These are phyloP conservation scores for Lasiosphaeria miniovina DNA, from an alignment of 495 filamentous ascomycete genomes.

Conservation along the genomic window DNA sequence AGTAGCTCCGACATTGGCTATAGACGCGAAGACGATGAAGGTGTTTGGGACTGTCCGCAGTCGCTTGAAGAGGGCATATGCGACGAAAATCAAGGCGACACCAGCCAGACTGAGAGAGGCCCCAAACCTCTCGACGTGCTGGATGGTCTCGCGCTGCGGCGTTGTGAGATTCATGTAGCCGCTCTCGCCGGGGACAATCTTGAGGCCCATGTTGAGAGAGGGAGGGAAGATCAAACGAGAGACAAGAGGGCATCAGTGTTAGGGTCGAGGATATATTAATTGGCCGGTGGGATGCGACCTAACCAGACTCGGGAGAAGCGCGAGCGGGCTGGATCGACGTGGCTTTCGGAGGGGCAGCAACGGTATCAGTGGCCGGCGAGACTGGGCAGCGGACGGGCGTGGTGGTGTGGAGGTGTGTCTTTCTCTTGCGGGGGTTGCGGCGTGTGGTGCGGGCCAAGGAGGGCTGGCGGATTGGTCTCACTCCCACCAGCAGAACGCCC, in stretches of 20 bases:
- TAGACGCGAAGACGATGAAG: conserved; percentile 77
- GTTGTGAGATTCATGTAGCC: conserved; percentile 34
- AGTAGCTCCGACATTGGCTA: conserved; percentile 77
- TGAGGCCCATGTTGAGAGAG: conserved; percentile 20
- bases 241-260: conserved; percentile 11
- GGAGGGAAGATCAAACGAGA: conserved; percentile 6
- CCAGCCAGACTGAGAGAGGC: conserved; percentile 63
- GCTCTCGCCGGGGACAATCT: conserved; percentile 17
- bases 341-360: conserved; percentile 13
- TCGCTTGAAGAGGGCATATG: conserved; percentile 57
- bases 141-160: conserved; percentile 29
- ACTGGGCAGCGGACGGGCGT: not conserved
- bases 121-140: conserved; percentile 44
- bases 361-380: not conserved
- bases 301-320: conserved; percentile 11
- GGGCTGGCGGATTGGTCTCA: conserved; percentile 6
- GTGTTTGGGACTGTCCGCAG: conserved; percentile 78
- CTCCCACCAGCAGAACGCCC: not conserved
- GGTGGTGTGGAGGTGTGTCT: conserved; percentile 5
- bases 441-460: not conserved
- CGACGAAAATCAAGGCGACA: conserved; percentile 66
- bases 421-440: not conserved
- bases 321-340: conserved; percentile 17
- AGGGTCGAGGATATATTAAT: conserved; percentile 21
- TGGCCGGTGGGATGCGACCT: conserved; percentile 11